These are phyloP conservation scores for Podospora pseudopauciseta DNA, from an alignment of 495 filamentous ascomycete genomes.

Conservation along the genomic window DNA sequence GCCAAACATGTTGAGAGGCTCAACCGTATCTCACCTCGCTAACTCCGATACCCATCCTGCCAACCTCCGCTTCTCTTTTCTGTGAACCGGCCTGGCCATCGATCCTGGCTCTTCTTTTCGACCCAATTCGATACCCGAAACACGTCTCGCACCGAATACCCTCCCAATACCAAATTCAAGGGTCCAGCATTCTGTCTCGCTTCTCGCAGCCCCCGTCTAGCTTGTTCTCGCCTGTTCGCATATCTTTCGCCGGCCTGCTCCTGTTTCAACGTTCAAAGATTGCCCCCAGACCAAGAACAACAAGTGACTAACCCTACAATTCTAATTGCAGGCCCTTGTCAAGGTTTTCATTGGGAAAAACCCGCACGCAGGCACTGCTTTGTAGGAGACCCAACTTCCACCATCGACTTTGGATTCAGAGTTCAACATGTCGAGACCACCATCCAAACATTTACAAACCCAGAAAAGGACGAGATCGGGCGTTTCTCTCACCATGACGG, in stretches of 20 bases:
- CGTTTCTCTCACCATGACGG: conserved; percentile 1
- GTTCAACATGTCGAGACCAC: not conserved
- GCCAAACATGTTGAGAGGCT: not conserved
- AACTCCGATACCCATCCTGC: not conserved
- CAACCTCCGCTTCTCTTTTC: not conserved
- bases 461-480: conserved; percentile 7
- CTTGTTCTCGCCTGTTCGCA: not conserved
- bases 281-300: not conserved
- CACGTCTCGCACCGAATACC: not conserved
- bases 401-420: not conserved
- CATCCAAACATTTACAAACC: not conserved
- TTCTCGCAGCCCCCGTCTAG: not conserved
- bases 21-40: not conserved
- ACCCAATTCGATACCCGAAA: not conserved
- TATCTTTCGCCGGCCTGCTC: not conserved
- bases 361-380: not conserved
- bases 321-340: not conserved
- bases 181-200: not conserved
- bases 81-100: not conserved
- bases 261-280: not conserved
- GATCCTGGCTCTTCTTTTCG: not conserved
- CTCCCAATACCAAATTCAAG: not conserved
- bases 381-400: not conserved
- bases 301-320: not conserved
- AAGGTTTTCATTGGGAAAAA: not conserved